Conservation (phyloP, 2,329 filamentous ascomycete species). For the Cladosporium colombiae region DNA sequence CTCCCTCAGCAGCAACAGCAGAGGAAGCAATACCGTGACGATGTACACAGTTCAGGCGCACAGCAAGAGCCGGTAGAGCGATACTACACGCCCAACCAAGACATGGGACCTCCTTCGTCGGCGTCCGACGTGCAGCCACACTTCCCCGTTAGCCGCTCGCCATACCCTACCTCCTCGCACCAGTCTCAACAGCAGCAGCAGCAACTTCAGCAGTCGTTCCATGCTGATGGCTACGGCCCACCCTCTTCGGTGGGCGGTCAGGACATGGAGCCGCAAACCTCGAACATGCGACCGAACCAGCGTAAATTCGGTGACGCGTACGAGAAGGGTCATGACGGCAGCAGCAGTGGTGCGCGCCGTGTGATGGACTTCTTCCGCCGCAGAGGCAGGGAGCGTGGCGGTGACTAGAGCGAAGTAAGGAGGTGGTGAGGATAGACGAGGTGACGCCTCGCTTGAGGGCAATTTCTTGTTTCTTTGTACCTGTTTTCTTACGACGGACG, state of each 20-base stretch:
- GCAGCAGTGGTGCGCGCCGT: conserved; percentile 80
- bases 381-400: conserved; percentile 64
- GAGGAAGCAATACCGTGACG: conserved; percentile 36
- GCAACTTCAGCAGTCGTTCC: conserved; percentile 32
- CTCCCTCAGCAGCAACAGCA: conserved; percentile 27
- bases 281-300: conserved; percentile 68
- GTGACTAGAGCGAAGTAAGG: background rate
- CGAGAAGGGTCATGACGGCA: conserved; percentile 76
- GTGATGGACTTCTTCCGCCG: conserved; percentile 99
- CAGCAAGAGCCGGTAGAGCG: conserved; percentile 33
- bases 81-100: conserved; percentile 35
- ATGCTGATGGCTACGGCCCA: conserved; percentile 31
- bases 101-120: conserved; percentile 22
- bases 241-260: conserved; percentile 35
- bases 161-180: conserved; percentile 12
- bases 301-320: conserved; percentile 86
- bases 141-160: conserved; percentile 13
- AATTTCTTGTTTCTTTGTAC: background rate
- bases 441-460: background rate
- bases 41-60: conserved; percentile 27
- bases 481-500: background rate
- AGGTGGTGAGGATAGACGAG: background rate
- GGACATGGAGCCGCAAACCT: conserved; percentile 40
- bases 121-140: conserved; percentile 15
- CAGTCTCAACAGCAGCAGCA: conserved; percentile 13